Conservation (phyloP, 441 rosid species). For the Pelargonium myrrhifolium region DNA sequence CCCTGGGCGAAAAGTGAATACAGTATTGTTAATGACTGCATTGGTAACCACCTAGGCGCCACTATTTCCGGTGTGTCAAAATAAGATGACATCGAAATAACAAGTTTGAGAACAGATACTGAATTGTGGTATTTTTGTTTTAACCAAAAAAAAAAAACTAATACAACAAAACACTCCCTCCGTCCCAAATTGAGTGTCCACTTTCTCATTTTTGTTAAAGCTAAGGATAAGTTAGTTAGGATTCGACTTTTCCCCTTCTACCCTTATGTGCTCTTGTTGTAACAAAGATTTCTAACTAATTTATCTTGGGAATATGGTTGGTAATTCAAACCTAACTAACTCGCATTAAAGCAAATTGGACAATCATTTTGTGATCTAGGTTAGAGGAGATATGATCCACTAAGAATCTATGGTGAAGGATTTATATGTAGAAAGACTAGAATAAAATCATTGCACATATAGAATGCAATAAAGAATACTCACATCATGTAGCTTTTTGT, state of each 20-base stretch:
- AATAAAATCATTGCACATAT: background rate
- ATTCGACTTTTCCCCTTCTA: too few species aligned
- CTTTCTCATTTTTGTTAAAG: too few species aligned
- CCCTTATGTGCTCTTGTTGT: too few species aligned
- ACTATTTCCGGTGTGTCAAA: background rate
- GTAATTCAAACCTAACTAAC: too few species aligned
- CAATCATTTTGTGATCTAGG: too few species aligned
- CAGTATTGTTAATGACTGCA: too few species aligned
- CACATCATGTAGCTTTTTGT: slow-evolving; percentile 85
- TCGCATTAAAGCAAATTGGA: too few species aligned
- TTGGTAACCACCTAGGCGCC: background rate
- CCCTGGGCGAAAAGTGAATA: too few species aligned
- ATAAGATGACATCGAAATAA: background rate
- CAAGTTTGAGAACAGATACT: background rate
- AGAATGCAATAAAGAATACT: slow-evolving; percentile 28
- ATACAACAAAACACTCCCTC: background rate
- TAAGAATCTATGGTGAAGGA: background rate
- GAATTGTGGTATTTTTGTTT: background rate
- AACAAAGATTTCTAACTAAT: too few species aligned
- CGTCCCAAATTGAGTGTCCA: too few species aligned
- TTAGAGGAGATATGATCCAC: too few species aligned
- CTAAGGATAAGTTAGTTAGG: too few species aligned
- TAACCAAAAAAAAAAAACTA: background rate
- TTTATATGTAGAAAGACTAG: background rate
- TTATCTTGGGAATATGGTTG: background rate